Conservation (phyloP, 1,284 basidiomycete genomes). For the Porogramme epimiltina region DNA sequence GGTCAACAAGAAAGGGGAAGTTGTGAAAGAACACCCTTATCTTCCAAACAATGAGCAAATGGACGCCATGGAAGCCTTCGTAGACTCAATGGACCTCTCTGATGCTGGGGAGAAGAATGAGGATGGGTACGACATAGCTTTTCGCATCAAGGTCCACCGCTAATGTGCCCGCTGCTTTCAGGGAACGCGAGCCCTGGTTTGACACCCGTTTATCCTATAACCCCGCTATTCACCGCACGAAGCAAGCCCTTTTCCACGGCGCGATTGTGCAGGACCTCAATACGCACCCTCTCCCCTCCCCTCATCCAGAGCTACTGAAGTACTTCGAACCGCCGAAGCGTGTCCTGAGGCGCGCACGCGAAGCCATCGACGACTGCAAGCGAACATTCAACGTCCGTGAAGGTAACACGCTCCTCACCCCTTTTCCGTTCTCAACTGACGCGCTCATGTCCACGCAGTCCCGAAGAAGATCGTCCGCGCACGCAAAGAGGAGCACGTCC, state of each 20-base stretch:
- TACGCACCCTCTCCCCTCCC: slow-evolving; percentile 78
- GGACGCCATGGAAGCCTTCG: slow-evolving; percentile 83
- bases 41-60: slow-evolving; percentile 83
- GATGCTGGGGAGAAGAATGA: slow-evolving; percentile 70
- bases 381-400: slow-evolving; percentile 73
- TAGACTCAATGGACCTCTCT: slow-evolving; percentile 87
- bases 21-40: slow-evolving; percentile 75
- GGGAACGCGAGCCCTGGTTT: slow-evolving; percentile 75
- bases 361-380: slow-evolving; percentile 64
- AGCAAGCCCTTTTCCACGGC: slow-evolving; percentile 90
- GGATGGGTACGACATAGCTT: slow-evolving; percentile 52
- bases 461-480: slow-evolving; percentile 53
- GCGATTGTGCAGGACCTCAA: slow-evolving; percentile 76
- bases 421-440: not conserved
- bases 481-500: slow-evolving; percentile 62
- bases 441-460: slow-evolving; percentile 43
- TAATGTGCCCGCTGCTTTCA: slow-evolving; percentile 28
- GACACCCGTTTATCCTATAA: slow-evolving; percentile 80
- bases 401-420: slow-evolving; percentile 41
- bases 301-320: slow-evolving; percentile 82
- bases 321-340: slow-evolving; percentile 81
- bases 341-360: slow-evolving; percentile 60
- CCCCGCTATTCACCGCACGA: slow-evolving; percentile 87
- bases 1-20: slow-evolving; percentile 76
- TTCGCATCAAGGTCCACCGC: not conserved